Conservation (phyloP, 768 basidiomycete species). For the Phylloporus sp. region DNA sequence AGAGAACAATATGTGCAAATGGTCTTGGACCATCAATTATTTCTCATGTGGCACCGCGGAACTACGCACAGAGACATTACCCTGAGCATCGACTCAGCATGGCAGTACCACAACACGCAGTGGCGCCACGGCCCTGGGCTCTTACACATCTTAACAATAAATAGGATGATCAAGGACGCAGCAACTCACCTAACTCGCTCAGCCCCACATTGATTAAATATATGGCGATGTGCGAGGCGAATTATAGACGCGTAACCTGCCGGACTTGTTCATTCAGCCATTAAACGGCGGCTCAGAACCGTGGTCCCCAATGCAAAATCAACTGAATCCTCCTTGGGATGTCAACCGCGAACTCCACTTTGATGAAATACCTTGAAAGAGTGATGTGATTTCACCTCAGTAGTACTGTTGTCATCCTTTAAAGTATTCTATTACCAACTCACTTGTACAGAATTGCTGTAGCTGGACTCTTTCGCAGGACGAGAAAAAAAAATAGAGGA, state of each 20-base stretch:
- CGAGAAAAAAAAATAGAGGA: background rate
- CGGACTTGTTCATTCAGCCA: background rate
- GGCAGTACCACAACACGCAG: slow-evolving; percentile 18
- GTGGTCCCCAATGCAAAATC: slow-evolving; percentile 5
- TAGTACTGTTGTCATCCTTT: background rate
- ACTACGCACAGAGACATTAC: slow-evolving; percentile 17
- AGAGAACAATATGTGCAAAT: background rate
- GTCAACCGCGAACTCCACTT: slow-evolving; percentile 2
- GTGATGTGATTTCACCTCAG: background rate
- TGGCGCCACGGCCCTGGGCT: slow-evolving; percentile 20
- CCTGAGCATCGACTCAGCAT: slow-evolving; percentile 17
- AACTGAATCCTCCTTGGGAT: background rate
- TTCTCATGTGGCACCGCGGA: slow-evolving; percentile 18
- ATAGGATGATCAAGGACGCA: slow-evolving; percentile 11
- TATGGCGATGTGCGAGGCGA: background rate
- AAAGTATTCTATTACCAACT: background rate
- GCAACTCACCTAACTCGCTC: slow-evolving; percentile 18
- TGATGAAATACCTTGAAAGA: background rate
- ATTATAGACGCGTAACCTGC: background rate
- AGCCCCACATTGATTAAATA: slow-evolving; percentile 1
- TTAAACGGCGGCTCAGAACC: background rate
- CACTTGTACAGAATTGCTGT: background rate
- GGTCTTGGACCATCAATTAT: slow-evolving; percentile 2
- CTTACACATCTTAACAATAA: slow-evolving; percentile 4
- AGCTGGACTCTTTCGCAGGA: background rate